Percentiles rank a stretch among this genome's conserved stretches.
These are phyloP conservation scores for Pichia ethanolica DNA, from an alignment of 805 yeast genomes.

Conservation along the genomic window DNA sequence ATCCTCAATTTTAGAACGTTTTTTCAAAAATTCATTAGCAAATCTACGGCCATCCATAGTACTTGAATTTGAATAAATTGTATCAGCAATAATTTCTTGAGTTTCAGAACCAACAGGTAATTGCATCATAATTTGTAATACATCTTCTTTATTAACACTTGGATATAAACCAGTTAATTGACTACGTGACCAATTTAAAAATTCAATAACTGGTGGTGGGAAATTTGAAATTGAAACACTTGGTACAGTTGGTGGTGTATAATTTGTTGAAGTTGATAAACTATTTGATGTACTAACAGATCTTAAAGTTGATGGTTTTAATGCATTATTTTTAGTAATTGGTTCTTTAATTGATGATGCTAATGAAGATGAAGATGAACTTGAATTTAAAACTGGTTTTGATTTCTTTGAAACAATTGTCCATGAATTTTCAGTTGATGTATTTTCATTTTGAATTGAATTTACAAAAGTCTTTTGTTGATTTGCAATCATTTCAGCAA, in stretches of 20 bases:
- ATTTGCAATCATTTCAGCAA: slow-evolving; percentile 16
- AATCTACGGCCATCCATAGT: slow-evolving; percentile 93
- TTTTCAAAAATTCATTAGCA: slow-evolving; percentile 81
- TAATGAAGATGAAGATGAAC: not conserved
- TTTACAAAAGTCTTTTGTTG: slow-evolving; percentile 18
- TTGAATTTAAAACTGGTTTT: slow-evolving; percentile 22
- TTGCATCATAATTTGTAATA: slow-evolving; percentile 70
- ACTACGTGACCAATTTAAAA: slow-evolving; percentile 64
- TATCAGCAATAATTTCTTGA: slow-evolving; percentile 81
- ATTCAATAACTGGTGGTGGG: slow-evolving; percentile 43
- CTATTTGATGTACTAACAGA: slow-evolving; percentile 27
- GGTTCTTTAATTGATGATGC: not conserved
- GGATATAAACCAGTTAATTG: slow-evolving; percentile 61
- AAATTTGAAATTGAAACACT: slow-evolving; percentile 16
- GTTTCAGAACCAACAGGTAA: slow-evolving; percentile 74
- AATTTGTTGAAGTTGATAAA: slow-evolving; percentile 25
- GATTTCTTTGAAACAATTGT: slow-evolving; percentile 35
- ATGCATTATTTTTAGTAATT: slow-evolving; percentile 8
- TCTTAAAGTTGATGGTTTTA: slow-evolving; percentile 31
- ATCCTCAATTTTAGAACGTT: slow-evolving; percentile 65
- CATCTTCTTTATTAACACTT: slow-evolving; percentile 70
- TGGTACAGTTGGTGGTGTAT: slow-evolving; percentile 3
- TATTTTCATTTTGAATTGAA: slow-evolving; percentile 6
- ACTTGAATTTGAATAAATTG: slow-evolving; percentile 79
- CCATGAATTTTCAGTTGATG: slow-evolving; percentile 22